Percentiles rank a stretch among this genome's conserved stretches.
Conservation (phyloP, 169 alveolate genomes). For the Plasmodium knowlesi region DNA sequence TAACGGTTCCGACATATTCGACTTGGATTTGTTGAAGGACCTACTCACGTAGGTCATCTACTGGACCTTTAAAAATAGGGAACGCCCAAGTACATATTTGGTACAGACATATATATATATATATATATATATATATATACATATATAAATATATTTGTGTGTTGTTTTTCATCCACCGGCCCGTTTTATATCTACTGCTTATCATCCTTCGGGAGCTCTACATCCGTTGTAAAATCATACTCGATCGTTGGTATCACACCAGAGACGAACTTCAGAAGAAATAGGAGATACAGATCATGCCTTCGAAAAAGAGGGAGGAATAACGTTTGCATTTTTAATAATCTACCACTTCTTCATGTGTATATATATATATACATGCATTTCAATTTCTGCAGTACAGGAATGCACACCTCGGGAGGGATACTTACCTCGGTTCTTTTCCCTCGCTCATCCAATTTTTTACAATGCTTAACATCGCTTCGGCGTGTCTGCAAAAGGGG, state of each 20-base stretch:
- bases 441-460: constrained; percentile 62
- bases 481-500: constrained; percentile 49
- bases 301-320: constrained; percentile 79
- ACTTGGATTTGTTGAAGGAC: constrained; percentile 9
- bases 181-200: neutral
- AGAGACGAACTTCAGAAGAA: constrained; percentile 87
- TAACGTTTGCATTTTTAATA: constrained; percentile 31
- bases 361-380: neutral
- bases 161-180: neutral
- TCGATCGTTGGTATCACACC: constrained; percentile 91
- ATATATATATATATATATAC: neutral
- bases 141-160: neutral
- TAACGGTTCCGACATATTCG: constrained; percentile 22
- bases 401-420: neutral
- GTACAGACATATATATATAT: neutral
- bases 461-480: constrained; percentile 41
- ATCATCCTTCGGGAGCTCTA: constrained; percentile 68
- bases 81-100: neutral
- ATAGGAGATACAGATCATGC: constrained; percentile 80
- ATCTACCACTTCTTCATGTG: neutral
- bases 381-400: neutral
- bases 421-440: constrained; percentile 53
- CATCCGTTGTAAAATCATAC: constrained; percentile 88
- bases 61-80: neutral
- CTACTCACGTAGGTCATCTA: neutral